A percentile compares a stretch with the other conserved stretches of the same genome.
These are phyloP conservation scores for Phytopythium delawarense DNA, from an alignment of 352 stramenopile species.

Conservation along the genomic window DNA sequence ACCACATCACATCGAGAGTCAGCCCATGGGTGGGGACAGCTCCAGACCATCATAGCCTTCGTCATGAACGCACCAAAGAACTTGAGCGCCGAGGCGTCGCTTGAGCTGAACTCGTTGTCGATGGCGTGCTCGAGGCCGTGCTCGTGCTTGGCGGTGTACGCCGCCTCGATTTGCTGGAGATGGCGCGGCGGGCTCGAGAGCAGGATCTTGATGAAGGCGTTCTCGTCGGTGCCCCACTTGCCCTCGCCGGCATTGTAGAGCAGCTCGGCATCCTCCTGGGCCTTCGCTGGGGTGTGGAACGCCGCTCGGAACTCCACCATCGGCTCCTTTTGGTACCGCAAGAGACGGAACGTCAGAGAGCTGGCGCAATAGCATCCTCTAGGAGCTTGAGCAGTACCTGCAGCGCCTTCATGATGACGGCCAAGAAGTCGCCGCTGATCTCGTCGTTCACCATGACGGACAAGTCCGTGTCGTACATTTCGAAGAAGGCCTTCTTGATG, in stretches of 20 bases:
- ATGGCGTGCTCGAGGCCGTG: constrained; percentile 55
- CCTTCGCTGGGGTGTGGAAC: constrained; percentile 66
- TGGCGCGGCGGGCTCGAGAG: constrained; percentile 57
- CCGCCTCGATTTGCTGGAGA: constrained; percentile 46
- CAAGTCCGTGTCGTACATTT: constrained; percentile 52
- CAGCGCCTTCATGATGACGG: constrained; percentile 47
- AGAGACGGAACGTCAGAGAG: not conserved
- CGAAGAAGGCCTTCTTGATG: constrained; percentile 51
- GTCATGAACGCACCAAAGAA: constrained; percentile 39
- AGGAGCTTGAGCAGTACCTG: constrained; percentile 15
- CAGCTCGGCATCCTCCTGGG: constrained; percentile 48
- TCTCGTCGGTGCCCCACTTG: constrained; percentile 76
- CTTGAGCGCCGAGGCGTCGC: constrained; percentile 37
- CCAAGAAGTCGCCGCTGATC: constrained; percentile 41
- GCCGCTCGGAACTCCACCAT: constrained; percentile 36
- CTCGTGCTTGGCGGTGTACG: constrained; percentile 58
- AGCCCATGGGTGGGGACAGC: not conserved
- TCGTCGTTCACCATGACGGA: constrained; percentile 39
- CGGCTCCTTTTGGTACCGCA: constrained; percentile 13
- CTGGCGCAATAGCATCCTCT: too few species aligned
- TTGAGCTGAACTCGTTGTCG: constrained; percentile 64
- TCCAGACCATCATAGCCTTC: not conserved
- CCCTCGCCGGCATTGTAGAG: constrained; percentile 77
- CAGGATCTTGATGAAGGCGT: constrained; percentile 57
- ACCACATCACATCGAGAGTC: constrained; percentile 7